Base-by-base conservation (phyloP, 164 flowering plant genomes). In the Kingdonia uniflora region DNA sequence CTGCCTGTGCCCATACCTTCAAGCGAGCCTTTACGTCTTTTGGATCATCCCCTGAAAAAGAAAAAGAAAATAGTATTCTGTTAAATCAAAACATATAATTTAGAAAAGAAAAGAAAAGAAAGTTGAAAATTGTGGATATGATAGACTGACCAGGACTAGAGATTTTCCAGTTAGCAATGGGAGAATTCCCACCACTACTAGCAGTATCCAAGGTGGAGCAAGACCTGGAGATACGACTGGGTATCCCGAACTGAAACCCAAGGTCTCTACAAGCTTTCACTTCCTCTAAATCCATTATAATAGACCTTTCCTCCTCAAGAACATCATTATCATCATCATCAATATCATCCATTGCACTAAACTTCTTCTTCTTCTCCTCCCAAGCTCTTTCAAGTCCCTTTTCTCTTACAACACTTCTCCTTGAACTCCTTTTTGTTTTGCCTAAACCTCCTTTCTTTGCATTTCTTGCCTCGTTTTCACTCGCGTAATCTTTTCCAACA, bases 1-100 rank as follows among this genome's bases (percentile, higher is more conserved):
- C 91, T 1, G 81, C 87, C 58, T 84, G 92, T 19, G 92, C 92
- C 92, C 92, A 84, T n/a, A 84, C 76, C 73, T 73, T 79, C 50
- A 84, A 80, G 43, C 92, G 69, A 16, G 92, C 92, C 71, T 84
- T 84, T 1, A 84, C 83, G 23, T 84, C 91, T 46, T 68, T 60
- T 6, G 91, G 87, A 52, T 79, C 80, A 49, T 84, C 91, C 22
- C 91, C 91, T 83, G 67, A 49, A 67, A 29, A 29, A n/a, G n/a
- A n/a, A 3, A 29, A 29, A 29, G 35, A 29, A 29, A 29, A 4
- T 29, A 29, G 4, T 3, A 29, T n/a, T n/a, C 35, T 29, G 35
- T 29, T 29, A 29, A 29, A 3, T 29, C n/a, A n/a, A n/a, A n/a
- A n/a, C n/a, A n/a, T n/a, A n/a, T n/a, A 2, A 38, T 5, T 11